These are phyloP conservation scores for Chaetomium fimeti DNA, from an alignment of 495 filamentous ascomycete species.

Conservation along the genomic window DNA sequence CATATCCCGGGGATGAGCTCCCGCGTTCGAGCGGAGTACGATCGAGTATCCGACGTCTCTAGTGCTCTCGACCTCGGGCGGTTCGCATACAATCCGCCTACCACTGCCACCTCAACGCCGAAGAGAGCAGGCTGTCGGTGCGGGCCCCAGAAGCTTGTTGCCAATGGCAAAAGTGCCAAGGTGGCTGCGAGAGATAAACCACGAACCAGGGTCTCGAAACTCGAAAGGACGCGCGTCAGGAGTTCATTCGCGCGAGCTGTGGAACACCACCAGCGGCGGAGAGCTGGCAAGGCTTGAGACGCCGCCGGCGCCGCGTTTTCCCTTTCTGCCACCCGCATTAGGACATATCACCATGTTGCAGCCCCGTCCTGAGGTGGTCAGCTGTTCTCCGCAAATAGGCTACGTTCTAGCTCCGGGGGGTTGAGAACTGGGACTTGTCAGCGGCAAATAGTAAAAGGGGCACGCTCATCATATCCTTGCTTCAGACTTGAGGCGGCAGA, in stretches of 20 bases:
- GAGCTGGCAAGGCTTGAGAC: background rate
- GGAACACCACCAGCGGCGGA: conserved; percentile 1
- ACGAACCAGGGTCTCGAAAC: background rate
- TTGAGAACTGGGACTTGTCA: background rate
- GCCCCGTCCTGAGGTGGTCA: background rate
- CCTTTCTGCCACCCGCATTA: background rate
- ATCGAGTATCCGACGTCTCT: background rate
- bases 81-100: conserved; percentile 2
- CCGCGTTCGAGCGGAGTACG: background rate
- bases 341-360: background rate
- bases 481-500: background rate
- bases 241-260: conserved; percentile 13
- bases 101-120: background rate
- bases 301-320: background rate
- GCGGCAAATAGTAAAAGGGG: background rate
- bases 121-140: background rate
- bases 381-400: background rate
- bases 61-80: background rate
- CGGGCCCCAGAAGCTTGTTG: background rate
- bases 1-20: background rate
- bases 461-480: background rate
- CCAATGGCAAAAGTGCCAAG: background rate
- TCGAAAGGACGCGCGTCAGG: background rate
- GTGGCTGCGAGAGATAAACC: background rate
- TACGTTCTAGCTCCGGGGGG: background rate